Conservation (phyloP, 2,329 filamentous ascomycete species). For the Akanthomyces muscarius region DNA sequence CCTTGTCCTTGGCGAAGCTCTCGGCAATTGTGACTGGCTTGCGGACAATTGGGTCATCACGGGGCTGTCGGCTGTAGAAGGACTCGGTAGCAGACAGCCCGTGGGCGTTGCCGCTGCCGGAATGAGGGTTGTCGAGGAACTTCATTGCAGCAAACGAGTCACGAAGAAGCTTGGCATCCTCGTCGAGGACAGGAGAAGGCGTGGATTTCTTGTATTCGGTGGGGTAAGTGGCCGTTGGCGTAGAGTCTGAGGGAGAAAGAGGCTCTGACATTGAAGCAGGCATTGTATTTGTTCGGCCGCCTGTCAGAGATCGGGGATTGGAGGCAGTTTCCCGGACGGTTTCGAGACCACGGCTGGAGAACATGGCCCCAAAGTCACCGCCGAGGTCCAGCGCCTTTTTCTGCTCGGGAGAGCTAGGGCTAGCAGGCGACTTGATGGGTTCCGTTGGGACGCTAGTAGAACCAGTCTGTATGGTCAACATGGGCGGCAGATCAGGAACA, state of each 20-base stretch:
- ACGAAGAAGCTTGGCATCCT: slow-evolving; percentile 50
- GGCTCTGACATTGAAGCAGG: slow-evolving; percentile 38
- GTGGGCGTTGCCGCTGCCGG: not conserved
- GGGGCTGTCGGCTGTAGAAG: slow-evolving; percentile 14
- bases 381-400: slow-evolving; percentile 49
- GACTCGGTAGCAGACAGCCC: slow-evolving; percentile 19
- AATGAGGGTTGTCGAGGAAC: slow-evolving; percentile 35
- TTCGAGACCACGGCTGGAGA: slow-evolving; percentile 46
- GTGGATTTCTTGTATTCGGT: slow-evolving; percentile 37
- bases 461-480: slow-evolving; percentile 29
- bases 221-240: slow-evolving; percentile 40
- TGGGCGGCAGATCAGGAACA: slow-evolving; percentile 35
- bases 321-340: slow-evolving; percentile 40
- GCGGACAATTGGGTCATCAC: slow-evolving; percentile 17
- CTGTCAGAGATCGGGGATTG: slow-evolving; percentile 43
- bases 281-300: slow-evolving; percentile 40
- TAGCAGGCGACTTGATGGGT: slow-evolving; percentile 41
- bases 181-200: slow-evolving; percentile 42
- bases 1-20: slow-evolving; percentile 34
- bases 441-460: slow-evolving; percentile 8
- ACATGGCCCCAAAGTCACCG: slow-evolving; percentile 55
- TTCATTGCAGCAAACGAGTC: slow-evolving; percentile 49
- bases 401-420: slow-evolving; percentile 49
- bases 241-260: slow-evolving; percentile 30
- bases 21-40: slow-evolving; percentile 22